phyloP scores from a whole-genome alignment of 331 rosid genomes.

The Pyracantha coccinea region DNA sequence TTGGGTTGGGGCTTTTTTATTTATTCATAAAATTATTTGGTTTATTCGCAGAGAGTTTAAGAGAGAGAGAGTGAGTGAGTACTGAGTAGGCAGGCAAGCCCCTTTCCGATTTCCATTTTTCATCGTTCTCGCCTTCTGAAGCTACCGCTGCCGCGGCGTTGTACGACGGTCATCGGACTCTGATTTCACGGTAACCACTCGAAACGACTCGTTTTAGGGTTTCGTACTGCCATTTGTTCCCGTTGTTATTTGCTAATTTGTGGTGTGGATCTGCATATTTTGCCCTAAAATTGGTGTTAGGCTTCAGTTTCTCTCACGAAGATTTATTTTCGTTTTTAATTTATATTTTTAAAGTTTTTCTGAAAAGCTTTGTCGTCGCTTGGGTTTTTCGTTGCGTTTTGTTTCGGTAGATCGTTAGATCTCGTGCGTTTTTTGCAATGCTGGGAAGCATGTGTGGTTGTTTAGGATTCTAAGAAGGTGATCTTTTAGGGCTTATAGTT shows the following conservation, averaged over 20 bases:
- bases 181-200: conserved; percentile 5
- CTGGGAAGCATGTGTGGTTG: neutral
- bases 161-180: neutral
- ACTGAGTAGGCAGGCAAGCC: neutral
- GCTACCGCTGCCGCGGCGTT: conserved; percentile 1
- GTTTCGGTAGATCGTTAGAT: conserved; percentile 25
- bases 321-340: neutral
- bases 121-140: neutral
- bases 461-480: neutral
- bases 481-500: neutral
- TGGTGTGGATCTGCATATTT: conserved; percentile 17
- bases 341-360: neutral
- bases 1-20: neutral
- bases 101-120: neutral
- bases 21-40: neutral
- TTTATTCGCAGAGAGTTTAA: neutral
- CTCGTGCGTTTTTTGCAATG: neutral
- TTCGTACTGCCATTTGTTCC: neutral
- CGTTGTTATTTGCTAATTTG: neutral
- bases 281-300: neutral
- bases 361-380: neutral
- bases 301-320: neutral
- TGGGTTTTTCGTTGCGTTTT: neutral
- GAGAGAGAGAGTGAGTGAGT: neutral
- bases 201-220: neutral